These are phyloP conservation scores for Triadica sebifera DNA, from an alignment of 345 rosid species.

Conservation along the genomic window DNA sequence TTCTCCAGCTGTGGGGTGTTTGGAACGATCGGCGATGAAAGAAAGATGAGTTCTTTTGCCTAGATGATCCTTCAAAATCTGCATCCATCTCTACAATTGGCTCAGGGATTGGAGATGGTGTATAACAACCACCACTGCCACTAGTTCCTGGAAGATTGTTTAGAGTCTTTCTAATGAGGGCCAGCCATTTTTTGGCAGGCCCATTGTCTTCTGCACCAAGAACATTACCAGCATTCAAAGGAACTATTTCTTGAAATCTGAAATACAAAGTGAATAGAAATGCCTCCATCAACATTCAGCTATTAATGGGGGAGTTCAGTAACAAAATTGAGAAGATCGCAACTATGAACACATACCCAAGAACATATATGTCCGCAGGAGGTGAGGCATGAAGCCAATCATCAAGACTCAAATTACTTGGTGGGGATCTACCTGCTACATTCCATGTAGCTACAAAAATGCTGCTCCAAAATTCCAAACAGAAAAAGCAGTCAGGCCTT, in stretches of 20 bases:
- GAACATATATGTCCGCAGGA: slow-evolving; percentile 94
- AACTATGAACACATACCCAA: slow-evolving; percentile 55
- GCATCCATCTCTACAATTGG: slow-evolving; percentile 90
- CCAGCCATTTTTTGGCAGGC: slow-evolving; percentile 93
- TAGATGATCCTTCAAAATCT: slow-evolving; percentile 90
- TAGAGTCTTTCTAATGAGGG: slow-evolving; percentile 74
- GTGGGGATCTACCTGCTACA: slow-evolving; percentile 95
- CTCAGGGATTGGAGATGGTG: slow-evolving; percentile 87
- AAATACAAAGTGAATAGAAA: slow-evolving; percentile 2
- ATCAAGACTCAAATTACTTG: slow-evolving; percentile 73
- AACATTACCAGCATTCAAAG: slow-evolving; percentile 93
- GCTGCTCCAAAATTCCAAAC: slow-evolving; percentile 44
- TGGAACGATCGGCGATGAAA: slow-evolving; percentile 92
- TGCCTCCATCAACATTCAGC: slow-evolving; percentile 7
- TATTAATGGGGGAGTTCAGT: not conserved
- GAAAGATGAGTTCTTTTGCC: slow-evolving; percentile 76
- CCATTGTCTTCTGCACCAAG: slow-evolving; percentile 98
- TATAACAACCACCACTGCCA: slow-evolving; percentile 62
- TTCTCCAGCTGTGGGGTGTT: slow-evolving; percentile 79
- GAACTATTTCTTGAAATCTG: slow-evolving; percentile 99
- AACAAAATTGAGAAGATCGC: slow-evolving; percentile 17
- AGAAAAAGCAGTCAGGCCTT: slow-evolving; percentile 13
- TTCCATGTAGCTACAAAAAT: slow-evolving; percentile 95
- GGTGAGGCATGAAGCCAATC: slow-evolving; percentile 98
- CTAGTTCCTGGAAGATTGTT: slow-evolving; percentile 89